Evolutionary conservation across 331 rosid species (phyloP), one percentile per base, ranked within the genome.

Genomic region (Rhamnella rubrinervis): DNA sequence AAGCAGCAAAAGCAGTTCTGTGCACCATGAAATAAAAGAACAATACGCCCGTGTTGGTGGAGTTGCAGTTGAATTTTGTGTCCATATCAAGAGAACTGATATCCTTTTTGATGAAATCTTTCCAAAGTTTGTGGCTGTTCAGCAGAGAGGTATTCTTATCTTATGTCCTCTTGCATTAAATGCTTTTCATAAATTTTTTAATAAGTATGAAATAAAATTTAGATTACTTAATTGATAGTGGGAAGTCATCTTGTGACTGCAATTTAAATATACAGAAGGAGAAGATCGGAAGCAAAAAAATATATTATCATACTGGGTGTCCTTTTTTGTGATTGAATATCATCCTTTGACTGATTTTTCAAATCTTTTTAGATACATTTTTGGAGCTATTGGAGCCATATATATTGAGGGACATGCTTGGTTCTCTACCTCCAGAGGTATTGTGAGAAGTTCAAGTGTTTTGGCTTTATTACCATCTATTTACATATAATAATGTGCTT

Each of bases 401-500:
- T 75, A 89, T 91, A 78, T 82, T 95, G 76, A 87, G 85, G 82
- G 97, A 95, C 71, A 91, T 95, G 98, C 98, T 95, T 69, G 97
- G 97, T 80, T 95, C 95, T 69, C 88, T 91, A 40, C 98, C 98
- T 51, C 98, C 98, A 4, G 98, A 91, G 98, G 98, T 93, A 88
- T 75, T 71, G 74, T 49, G 44, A 60, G 62, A 44, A 73, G 50
- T 72, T 77, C 31, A 61, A 71, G 50, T 65, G 63, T 62, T 79
- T 50, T 75, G 26, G 65, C 78, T 56, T 28, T 63, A 66, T 78
- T 74, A 53, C 41, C 56, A 62, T 63, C 58, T 57, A 65, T 7
- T 53, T 61, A 39, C 64, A 20, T 28, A 23, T 66, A 28, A 51
- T 69, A 55, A 68, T 53, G 10, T 67, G 64, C 60, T 73, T 61